Percentiles rank a stretch among this genome's conserved stretches.
phyloP scores from a whole-genome alignment of 768 basidiomycete species.

The Suillus subaureus region DNA sequence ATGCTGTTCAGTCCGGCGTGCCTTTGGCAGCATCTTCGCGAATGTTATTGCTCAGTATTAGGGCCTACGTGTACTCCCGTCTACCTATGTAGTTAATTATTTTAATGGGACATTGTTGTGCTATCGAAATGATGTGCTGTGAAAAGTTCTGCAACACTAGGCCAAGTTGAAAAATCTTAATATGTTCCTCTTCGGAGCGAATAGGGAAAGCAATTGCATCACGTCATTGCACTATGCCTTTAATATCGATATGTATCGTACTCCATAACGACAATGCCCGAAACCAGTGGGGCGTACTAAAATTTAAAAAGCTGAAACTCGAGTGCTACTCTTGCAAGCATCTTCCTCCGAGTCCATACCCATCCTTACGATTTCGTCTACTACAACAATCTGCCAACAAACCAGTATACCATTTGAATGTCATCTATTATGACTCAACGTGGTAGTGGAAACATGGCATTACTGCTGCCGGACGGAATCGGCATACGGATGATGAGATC shows the following conservation, averaged over 20 bases:
- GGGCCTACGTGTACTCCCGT: too few relatives aligned
- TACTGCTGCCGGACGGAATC: conserved; percentile 12
- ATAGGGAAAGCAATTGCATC: not conserved
- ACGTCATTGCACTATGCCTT: not conserved
- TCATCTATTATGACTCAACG: not conserved
- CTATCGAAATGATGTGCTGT: too few relatives aligned
- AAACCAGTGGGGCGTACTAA: not conserved
- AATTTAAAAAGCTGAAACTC: not conserved
- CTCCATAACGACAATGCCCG: not conserved
- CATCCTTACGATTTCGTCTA: not conserved
- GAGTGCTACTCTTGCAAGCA: not conserved
- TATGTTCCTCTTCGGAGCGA: not conserved
- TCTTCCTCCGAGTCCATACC: not conserved
- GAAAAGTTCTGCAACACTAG: too few relatives aligned
- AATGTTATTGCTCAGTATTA: too few relatives aligned
- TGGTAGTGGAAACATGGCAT: too few relatives aligned
- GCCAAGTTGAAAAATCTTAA: too few relatives aligned
- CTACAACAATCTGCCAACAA: not conserved
- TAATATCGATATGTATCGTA: not conserved
- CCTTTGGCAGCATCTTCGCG: too few relatives aligned
- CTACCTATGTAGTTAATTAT: too few relatives aligned
- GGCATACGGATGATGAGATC: conserved; percentile 29
- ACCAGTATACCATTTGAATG: not conserved
- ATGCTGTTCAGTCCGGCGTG: too few relatives aligned
- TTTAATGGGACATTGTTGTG: too few relatives aligned